phyloP scores from a whole-genome alignment of 306 rosid genomes.

The Prunus campanulata region DNA sequence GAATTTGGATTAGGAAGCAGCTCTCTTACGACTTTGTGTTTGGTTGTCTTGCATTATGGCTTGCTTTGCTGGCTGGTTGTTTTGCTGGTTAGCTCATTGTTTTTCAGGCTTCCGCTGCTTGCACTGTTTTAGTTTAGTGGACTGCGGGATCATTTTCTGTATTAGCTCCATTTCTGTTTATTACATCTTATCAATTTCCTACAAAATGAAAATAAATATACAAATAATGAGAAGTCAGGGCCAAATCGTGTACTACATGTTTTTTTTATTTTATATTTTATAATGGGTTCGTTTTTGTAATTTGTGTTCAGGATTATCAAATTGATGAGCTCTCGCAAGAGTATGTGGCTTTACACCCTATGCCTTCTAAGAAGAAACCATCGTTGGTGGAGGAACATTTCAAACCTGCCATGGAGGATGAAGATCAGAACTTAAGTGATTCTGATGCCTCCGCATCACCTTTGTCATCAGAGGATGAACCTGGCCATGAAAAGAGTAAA shows the following conservation, averaged over 20 bases:
- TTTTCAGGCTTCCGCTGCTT: background rate
- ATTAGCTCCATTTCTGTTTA: background rate
- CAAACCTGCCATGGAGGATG: conserved; percentile 64
- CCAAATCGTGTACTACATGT: background rate
- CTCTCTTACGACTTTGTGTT: background rate
- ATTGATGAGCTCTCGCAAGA: conserved; percentile 67
- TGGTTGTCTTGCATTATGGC: background rate
- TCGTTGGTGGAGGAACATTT: conserved; percentile 79
- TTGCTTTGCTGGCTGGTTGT: background rate
- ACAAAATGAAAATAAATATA: background rate
- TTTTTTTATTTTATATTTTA: background rate
- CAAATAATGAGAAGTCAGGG: background rate
- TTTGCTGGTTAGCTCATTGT: background rate
- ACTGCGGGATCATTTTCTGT: background rate
- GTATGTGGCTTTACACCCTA: conserved; percentile 78
- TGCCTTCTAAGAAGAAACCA: conserved; percentile 70
- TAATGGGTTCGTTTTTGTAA: conserved; percentile 10
- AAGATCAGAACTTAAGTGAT: conserved; percentile 46
- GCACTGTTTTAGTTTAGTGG: background rate
- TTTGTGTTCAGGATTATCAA: conserved; percentile 59
- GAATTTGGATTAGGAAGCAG: background rate
- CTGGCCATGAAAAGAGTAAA: conserved; percentile 2
- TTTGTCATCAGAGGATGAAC: conserved; percentile 48
- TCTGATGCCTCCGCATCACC: conserved; percentile 45
- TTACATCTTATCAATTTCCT: background rate